phyloP scores from a whole-genome alignment of 2,329 filamentous ascomycete genomes.

The Madurella fahalii region DNA sequence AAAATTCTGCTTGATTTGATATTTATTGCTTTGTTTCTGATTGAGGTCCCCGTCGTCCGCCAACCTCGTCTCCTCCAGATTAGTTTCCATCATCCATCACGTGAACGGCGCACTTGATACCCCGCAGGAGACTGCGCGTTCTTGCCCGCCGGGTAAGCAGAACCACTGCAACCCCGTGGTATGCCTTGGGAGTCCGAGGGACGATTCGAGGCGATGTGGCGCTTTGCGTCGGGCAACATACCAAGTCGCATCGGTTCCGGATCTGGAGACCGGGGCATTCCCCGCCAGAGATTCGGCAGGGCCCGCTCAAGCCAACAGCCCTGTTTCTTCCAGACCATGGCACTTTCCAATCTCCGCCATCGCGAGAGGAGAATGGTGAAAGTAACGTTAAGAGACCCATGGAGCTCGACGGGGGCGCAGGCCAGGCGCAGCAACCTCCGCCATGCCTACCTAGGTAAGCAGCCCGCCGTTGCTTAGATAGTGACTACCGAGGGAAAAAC shows the following conservation, averaged over 20 bases:
- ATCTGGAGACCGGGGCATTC: conserved; percentile 5
- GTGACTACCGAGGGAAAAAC: not conserved
- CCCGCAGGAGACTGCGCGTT: too few relatives aligned
- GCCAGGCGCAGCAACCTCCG: not conserved
- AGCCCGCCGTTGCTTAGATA: not conserved
- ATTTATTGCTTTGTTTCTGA: too few relatives aligned
- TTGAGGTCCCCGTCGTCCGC: too few relatives aligned
- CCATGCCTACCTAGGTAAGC: not conserved
- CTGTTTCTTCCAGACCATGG: too few relatives aligned
- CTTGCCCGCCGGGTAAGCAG: not conserved
- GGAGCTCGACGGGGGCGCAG: not conserved
- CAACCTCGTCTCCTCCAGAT: too few relatives aligned
- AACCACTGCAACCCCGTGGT: not conserved
- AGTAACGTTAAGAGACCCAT: not conserved
- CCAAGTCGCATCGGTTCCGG: conserved; percentile 4
- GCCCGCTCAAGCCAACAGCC: too few relatives aligned
- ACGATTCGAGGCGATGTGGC: not conserved
- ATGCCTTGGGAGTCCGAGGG: conserved; percentile 7
- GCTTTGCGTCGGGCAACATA: not conserved
- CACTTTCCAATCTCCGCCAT: too few relatives aligned
- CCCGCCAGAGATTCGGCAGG: too few relatives aligned
- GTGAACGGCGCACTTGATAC: too few relatives aligned
- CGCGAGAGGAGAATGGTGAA: too few relatives aligned
- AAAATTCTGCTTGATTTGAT: too few relatives aligned
- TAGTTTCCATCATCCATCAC: too few relatives aligned